Evolutionary conservation across 2,329 filamentous ascomycete species (phyloP), one percentile per base, ranked within the genome.

Genomic region (Cyphellophora attinorum): DNA sequence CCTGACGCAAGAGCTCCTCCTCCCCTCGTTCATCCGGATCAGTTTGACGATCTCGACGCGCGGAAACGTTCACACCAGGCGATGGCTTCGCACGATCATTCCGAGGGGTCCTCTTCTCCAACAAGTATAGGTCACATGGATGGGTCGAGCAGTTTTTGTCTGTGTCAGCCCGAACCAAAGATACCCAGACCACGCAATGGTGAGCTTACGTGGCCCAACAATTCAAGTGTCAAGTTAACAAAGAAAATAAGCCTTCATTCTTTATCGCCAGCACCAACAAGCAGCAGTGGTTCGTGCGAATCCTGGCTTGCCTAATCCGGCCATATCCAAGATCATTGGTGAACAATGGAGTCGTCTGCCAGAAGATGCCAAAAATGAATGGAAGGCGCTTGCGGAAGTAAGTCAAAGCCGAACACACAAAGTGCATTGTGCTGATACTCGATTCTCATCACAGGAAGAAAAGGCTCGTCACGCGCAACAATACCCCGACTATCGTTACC

Each of bases 261-360:
- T 98, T 50, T 98, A 94, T 65, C 85, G 91, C 25, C 88, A 96
- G 57, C 82, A 93, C 57, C 81, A 91, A 51, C 89, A 96, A 59
- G 77, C 82, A 12, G 69, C 76, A 31, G 85, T 96, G 33, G 81
- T 88, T 23, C 70, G 78, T 35, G 73, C 84, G 48, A 75, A 95
- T 51, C 89, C 88, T n/a, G 83, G 85, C 29, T 74, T 95, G 45
- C 79, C 88, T 29, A 96, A 96, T 59, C 89, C 89, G 3, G 85
- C 95, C 34, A 93, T 96, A 50, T 95, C 89, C 46, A 95, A 95
- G 61, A 93, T 96, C 50, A 93, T 96, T 48, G 89, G 89, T 34
- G 76, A 85, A 56, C 81, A 88, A 72, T 98, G 91, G 91, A 78
- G 81, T 51, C 72, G 77, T 37, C 79, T 93, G 52, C 62, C 77